Evolutionary conservation across 1,139 yeast genomes (phyloP).

Genomic region (Taphrina pruni): DNA sequence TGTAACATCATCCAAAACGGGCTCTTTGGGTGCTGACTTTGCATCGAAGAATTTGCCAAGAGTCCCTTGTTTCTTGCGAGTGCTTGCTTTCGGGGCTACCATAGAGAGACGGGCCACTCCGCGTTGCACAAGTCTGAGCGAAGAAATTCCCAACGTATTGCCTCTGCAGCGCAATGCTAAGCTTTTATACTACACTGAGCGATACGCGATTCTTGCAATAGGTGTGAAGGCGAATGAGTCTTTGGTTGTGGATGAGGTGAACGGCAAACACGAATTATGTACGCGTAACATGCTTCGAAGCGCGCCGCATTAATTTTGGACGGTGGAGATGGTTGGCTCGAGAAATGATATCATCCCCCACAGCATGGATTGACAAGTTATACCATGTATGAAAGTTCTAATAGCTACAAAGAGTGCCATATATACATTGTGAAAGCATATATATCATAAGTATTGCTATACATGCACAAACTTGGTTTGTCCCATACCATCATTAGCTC

Average conservation of each 20-base stretch:
- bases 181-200: neutral
- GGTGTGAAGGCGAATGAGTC: too few species aligned
- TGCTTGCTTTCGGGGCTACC: conserved; percentile 20
- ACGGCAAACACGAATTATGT: neutral
- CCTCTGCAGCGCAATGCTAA: conserved; percentile 7
- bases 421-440: neutral
- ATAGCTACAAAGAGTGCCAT: neutral
- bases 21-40: conserved; percentile 11
- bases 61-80: conserved; percentile 21
- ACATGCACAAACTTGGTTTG: neutral
- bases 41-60: conserved; percentile 27
- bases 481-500: neutral
- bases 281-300: neutral
- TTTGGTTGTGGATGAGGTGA: too few species aligned
- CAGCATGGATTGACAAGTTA: neutral
- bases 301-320: conserved; percentile 16
- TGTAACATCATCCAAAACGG: neutral
- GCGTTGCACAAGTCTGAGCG: conserved; percentile 9
- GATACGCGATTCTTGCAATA: too few species aligned
- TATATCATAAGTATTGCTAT: neutral
- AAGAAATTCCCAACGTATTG: neutral
- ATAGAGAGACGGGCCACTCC: conserved; percentile 15
- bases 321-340: neutral
- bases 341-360: conserved; percentile 17
- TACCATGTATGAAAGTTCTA: neutral